Evolutionary conservation across 805 yeast genomes (phyloP).

Genomic region (Candida anglica): DNA sequence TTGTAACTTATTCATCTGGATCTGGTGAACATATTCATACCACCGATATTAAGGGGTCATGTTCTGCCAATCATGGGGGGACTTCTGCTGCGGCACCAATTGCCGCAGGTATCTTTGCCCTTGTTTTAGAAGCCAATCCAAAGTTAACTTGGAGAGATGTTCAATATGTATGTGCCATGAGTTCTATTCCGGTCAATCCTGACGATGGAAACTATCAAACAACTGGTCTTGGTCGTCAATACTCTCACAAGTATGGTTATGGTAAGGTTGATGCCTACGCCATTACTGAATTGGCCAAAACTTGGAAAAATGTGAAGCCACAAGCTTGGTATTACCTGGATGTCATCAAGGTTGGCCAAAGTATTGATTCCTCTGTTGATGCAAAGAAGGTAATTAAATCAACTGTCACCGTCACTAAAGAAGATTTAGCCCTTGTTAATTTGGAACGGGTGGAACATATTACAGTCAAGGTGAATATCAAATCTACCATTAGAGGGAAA

Average conservation of each 20-base stretch:
- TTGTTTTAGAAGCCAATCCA: conserved; percentile 81
- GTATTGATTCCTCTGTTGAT: conserved; percentile 9
- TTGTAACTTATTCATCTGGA: conserved; percentile 89
- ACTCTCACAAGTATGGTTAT: conserved; percentile 86
- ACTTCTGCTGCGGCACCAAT: conserved; percentile 99
- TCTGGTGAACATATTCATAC: conserved; percentile 87
- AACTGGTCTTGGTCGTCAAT: conserved; percentile 62
- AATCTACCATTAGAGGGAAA: conserved; percentile 63
- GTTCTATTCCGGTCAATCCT: conserved; percentile 63
- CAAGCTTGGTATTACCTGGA: conserved; percentile 76
- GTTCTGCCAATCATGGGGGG: conserved; percentile 84
- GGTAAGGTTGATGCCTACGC: conserved; percentile 84
- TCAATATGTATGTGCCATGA: conserved; percentile 74
- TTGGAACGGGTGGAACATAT: conserved; percentile 80
- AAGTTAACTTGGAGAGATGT: conserved; percentile 92
- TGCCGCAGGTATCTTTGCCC: conserved; percentile 92
- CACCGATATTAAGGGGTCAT: conserved; percentile 67
- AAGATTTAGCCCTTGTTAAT: conserved; percentile 51
- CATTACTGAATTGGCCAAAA: conserved; percentile 66
- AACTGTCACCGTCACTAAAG: conserved; percentile 41
- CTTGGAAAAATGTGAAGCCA: conserved; percentile 85
- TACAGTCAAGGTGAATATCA: conserved; percentile 72
- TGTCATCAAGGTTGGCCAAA: conserved; percentile 27
- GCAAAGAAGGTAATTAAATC: conserved; percentile 15
- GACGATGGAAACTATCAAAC: conserved; percentile 74